phyloP scores from a whole-genome alignment of 306 rosid genomes.

The Morella rubra region DNA sequence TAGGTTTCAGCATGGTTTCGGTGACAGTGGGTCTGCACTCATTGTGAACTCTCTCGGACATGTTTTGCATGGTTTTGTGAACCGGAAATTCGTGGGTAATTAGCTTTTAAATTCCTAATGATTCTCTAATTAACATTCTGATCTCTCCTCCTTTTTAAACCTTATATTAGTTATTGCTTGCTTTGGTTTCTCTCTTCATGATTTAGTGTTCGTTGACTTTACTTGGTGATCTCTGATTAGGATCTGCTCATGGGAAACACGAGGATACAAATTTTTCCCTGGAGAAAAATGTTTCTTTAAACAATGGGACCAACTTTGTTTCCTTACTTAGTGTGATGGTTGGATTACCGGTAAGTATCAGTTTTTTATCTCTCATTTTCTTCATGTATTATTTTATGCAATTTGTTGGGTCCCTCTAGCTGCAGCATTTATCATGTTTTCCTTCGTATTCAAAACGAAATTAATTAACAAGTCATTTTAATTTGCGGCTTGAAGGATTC shows the following conservation, averaged over 20 bases:
- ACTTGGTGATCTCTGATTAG: slow-evolving; percentile 12
- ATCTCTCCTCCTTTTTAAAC: neutral
- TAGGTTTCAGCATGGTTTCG: slow-evolving; percentile 9
- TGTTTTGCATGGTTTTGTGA: slow-evolving; percentile 44
- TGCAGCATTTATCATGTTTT: neutral
- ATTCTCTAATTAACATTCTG: neutral
- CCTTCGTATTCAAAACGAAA: neutral
- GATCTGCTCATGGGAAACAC: slow-evolving; percentile 44
- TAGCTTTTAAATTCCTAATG: neutral
- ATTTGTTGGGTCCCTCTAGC: too few relatives aligned
- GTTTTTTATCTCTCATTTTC: slow-evolving; percentile 1
- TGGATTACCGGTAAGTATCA: slow-evolving; percentile 44
- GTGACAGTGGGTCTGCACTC: slow-evolving; percentile 20
- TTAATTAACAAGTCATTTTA: neutral
- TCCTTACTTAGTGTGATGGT: slow-evolving; percentile 53
- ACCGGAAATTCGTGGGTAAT: slow-evolving; percentile 42
- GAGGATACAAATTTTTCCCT: slow-evolving; percentile 22
- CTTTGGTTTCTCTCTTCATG: neutral
- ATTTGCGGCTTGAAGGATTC: slow-evolving; percentile 33
- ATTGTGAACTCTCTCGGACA: slow-evolving; percentile 43
- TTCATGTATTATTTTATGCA: neutral
- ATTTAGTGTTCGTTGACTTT: neutral
- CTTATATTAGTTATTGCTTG: neutral
- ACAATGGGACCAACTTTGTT: slow-evolving; percentile 38
- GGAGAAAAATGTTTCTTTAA: slow-evolving; percentile 26